Base-by-base conservation (phyloP, 768 basidiomycete genomes). In the Pisolithus microcarpus region DNA sequence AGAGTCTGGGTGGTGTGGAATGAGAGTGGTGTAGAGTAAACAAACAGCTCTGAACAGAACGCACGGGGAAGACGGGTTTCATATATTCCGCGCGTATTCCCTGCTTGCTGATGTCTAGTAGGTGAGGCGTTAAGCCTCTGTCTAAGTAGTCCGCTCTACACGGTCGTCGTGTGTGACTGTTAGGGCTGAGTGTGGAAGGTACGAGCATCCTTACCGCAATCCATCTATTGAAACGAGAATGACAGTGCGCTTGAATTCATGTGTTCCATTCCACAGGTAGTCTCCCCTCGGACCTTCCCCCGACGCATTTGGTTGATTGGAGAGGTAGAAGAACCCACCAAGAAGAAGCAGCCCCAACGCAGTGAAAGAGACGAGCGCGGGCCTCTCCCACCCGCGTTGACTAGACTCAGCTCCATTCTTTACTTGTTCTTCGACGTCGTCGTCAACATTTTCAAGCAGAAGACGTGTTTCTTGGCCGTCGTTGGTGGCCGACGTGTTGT, bases 221-320 rank as follows among this genome's bases (percentile, higher is more conserved):
- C 91, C 91, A 60, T 94, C 92, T 34, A 94, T 88, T 26, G 90
- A 92, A 4, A 94, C 81, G 49, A 94, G 77, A 18, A 94, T 63
- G 7, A 91, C 87, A 0, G 89, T 93, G 56, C 80, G 76, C 68
- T 78, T 85, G 69, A 84, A 93, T 39, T 81, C 75, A 57, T 91
- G 85, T 2, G 91, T 93, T 30, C 91, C 91, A 60, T 93, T 94
- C 3, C 81, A 87, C 50, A 76, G 70, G 49, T 82, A 60, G 24
- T 65, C 66, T 28, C 70, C 62, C 4, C 50, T 7, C 53, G 56
- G 3, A 38, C 46, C 3, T 47, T 49, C 18, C 36, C 6, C 24
- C 26, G 44, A 39, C 19, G 13, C 9, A 38, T 30, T 24, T 9
- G 50, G 23, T 16, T 55, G 23, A 13, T 8, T 28, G 1, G 39